phyloP scores from a whole-genome alignment of 805 yeast genomes.

The Candida namnaoensis region DNA sequence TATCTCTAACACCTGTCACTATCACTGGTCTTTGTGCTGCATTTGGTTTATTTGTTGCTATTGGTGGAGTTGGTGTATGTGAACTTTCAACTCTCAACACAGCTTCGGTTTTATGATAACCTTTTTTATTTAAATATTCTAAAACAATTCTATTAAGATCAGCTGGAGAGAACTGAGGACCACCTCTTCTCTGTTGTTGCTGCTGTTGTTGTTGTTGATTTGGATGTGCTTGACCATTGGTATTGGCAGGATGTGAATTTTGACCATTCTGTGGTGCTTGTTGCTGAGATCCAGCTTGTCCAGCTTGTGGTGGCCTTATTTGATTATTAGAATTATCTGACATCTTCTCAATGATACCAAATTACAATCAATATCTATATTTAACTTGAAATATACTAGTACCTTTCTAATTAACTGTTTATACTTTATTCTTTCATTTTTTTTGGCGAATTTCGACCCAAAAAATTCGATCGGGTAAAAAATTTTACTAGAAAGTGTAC shows the following conservation, averaged over 20 bases:
- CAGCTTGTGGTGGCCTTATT: background rate
- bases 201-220: slow-evolving; percentile 3
- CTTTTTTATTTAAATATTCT: slow-evolving; percentile 88
- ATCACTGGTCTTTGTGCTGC: slow-evolving; percentile 22
- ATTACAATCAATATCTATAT: too few relatives aligned
- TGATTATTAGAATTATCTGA: background rate
- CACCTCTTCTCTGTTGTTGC: slow-evolving; percentile 14
- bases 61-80: slow-evolving; percentile 43
- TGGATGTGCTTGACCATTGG: slow-evolving; percentile 3
- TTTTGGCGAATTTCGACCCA: too few relatives aligned
- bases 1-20: slow-evolving; percentile 23
- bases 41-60: slow-evolving; percentile 22
- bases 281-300: slow-evolving; percentile 3
- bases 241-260: too few relatives aligned
- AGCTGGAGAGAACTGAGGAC: slow-evolving; percentile 58
- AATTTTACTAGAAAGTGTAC: too few relatives aligned
- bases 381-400: too few relatives aligned
- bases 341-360: too few relatives aligned
- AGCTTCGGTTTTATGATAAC: slow-evolving; percentile 90
- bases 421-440: too few relatives aligned
- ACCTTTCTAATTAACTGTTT: too few relatives aligned
- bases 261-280: slow-evolving; percentile 2
- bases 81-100: slow-evolving; percentile 84
- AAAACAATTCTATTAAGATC: slow-evolving; percentile 88
- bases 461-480: too few relatives aligned